These are phyloP conservation scores for Trichosanthes cucumerina DNA, from an alignment of 306 rosid species.

Conservation along the genomic window DNA sequence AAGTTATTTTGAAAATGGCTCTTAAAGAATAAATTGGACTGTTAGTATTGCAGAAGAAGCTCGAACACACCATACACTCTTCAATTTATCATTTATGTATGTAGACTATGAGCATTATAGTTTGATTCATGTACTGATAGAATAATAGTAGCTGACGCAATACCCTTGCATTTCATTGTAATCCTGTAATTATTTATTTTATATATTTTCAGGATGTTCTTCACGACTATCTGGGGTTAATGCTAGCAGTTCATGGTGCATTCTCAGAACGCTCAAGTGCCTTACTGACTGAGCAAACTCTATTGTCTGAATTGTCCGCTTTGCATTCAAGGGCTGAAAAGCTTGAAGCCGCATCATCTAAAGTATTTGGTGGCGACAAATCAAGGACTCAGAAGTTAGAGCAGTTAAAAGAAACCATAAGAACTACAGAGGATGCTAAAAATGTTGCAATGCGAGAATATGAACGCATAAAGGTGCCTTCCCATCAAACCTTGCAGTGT, in stretches of 20 bases:
- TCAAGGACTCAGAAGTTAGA: constrained; percentile 65
- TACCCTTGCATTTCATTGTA: not conserved
- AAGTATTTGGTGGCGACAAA: constrained; percentile 87
- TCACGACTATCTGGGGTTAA: constrained; percentile 89
- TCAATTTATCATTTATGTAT: not conserved
- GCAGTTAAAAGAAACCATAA: constrained; percentile 78
- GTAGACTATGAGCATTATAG: not conserved
- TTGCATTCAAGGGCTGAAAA: constrained; percentile 78
- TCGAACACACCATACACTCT: not conserved
- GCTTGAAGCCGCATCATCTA: constrained; percentile 83
- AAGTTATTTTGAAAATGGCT: not conserved
- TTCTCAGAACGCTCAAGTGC: constrained; percentile 90
- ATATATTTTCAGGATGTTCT: constrained; percentile 65
- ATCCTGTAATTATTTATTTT: not conserved
- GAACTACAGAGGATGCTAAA: constrained; percentile 80
- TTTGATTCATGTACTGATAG: not conserved
- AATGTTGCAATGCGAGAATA: constrained; percentile 76
- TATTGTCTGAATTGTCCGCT: constrained; percentile 64
- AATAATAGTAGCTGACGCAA: not conserved
- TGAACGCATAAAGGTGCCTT: constrained; percentile 71
- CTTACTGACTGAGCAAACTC: constrained; percentile 84
- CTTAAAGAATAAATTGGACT: not conserved
- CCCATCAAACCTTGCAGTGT: not conserved
- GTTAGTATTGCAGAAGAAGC: not conserved
- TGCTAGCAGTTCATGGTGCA: constrained; percentile 83